phyloP scores from a whole-genome alignment of 345 rosid species.

The Linum lewisii region DNA sequence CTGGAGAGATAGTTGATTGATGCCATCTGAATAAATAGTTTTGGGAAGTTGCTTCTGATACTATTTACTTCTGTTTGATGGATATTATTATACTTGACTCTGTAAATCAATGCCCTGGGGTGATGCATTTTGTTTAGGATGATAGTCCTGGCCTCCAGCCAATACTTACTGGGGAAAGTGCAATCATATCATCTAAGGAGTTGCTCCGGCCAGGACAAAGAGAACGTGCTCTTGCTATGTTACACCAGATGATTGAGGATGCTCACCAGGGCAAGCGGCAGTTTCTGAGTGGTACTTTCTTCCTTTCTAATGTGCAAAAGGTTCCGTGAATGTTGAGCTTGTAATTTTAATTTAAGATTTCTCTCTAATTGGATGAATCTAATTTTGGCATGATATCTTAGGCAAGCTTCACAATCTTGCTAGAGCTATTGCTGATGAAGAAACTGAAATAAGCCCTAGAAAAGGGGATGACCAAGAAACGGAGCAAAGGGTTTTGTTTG shows the following conservation, averaged over 20 bases:
- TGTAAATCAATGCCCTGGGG: background rate
- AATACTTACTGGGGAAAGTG: slow-evolving; percentile 54
- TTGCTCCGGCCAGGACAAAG: slow-evolving; percentile 69
- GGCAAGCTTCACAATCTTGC: slow-evolving; percentile 97
- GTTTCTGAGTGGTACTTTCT: slow-evolving; percentile 75
- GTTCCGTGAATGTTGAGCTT: background rate
- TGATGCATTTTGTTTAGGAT: slow-evolving; percentile 39
- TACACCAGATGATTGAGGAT: slow-evolving; percentile 95
- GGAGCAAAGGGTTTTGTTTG: slow-evolving; percentile 31
- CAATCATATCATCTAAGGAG: slow-evolving; percentile 48
- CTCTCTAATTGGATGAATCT: slow-evolving; percentile 16
- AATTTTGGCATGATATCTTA: slow-evolving; percentile 24
- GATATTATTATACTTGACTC: background rate
- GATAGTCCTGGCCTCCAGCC: slow-evolving; percentile 53
- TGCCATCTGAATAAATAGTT: background rate
- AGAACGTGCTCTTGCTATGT: slow-evolving; percentile 83
- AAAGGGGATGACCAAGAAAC: slow-evolving; percentile 37
- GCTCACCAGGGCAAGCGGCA: slow-evolving; percentile 95
- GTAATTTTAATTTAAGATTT: background rate
- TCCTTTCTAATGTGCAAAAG: background rate
- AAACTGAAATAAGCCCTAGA: slow-evolving; percentile 41
- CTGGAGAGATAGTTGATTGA: background rate
- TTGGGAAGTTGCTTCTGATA: background rate
- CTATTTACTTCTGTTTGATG: background rate
- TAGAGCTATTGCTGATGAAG: slow-evolving; percentile 91